These are phyloP conservation scores for Schizophyllum amplum DNA, from an alignment of 1,284 basidiomycete genomes.

Conservation along the genomic window DNA sequence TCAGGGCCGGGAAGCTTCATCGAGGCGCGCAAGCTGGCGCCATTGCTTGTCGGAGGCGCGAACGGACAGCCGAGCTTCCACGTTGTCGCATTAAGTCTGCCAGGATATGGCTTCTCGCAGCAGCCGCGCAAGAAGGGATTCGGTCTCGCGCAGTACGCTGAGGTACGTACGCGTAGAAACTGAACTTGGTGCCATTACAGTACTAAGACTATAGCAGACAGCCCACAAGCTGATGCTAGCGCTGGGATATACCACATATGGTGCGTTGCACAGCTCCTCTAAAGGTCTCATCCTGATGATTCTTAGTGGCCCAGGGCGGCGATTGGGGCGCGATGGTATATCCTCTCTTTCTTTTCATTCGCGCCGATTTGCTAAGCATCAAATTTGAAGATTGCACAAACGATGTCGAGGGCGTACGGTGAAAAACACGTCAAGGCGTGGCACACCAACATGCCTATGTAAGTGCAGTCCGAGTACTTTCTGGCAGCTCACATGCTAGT, in stretches of 20 bases:
- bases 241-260: constrained; percentile 46
- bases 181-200: not conserved
- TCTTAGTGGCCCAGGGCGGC: constrained; percentile 33
- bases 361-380: not conserved
- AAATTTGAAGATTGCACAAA: constrained; percentile 20
- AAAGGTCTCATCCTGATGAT: not conserved
- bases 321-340: constrained; percentile 25
- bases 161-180: constrained; percentile 18
- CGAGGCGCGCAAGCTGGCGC: constrained; percentile 48
- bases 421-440: constrained; percentile 28
- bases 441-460: constrained; percentile 31
- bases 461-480: not conserved
- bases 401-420: constrained; percentile 26
- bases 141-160: constrained; percentile 28
- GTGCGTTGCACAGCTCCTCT: constrained; percentile 18
- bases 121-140: constrained; percentile 28
- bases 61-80: constrained; percentile 47
- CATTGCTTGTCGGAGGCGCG: constrained; percentile 33
- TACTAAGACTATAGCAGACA: constrained; percentile 10
- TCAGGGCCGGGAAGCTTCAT: constrained; percentile 55
- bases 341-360: too few relatives aligned
- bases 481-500: too few relatives aligned
- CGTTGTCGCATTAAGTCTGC: constrained; percentile 44
- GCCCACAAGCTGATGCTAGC: constrained; percentile 44
- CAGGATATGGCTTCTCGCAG: constrained; percentile 49